Evolutionary conservation across 2,329 filamentous ascomycete species (phyloP).

Genomic region (Tolypocladium endophyticum): DNA sequence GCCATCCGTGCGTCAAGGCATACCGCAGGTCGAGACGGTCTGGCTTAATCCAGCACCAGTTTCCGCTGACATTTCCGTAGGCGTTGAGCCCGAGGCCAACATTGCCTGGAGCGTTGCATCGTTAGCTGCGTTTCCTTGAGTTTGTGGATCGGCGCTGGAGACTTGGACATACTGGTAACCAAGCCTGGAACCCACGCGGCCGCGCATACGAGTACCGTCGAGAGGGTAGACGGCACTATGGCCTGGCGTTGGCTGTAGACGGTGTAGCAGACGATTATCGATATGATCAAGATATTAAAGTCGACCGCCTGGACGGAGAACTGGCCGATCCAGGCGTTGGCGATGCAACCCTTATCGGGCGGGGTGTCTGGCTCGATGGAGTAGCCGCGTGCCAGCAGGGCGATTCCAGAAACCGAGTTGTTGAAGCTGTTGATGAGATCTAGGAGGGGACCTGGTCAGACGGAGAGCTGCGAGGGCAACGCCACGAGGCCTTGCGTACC

Average conservation of each 20-base stretch:
- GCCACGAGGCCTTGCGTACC: not conserved
- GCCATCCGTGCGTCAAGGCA: conserved; percentile 30
- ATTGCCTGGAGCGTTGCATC: not conserved
- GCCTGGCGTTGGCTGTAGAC: conserved; percentile 23
- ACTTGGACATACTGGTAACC: conserved; percentile 18
- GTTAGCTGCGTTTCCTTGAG: not conserved
- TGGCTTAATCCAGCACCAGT: conserved; percentile 34
- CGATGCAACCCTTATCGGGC: conserved; percentile 16
- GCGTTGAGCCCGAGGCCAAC: conserved; percentile 7
- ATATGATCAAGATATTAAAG: conserved; percentile 33
- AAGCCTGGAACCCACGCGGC: conserved; percentile 29
- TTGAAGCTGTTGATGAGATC: conserved; percentile 30
- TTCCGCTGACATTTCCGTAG: conserved; percentile 25
- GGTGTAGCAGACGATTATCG: conserved; percentile 29
- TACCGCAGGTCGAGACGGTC: conserved; percentile 24
- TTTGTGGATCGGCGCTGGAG: not conserved
- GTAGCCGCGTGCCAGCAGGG: conserved; percentile 19
- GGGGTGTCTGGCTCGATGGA: conserved; percentile 11
- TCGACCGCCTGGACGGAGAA: conserved; percentile 32
- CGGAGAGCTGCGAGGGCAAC: not conserved
- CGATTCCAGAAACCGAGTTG: conserved; percentile 29
- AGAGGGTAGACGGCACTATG: conserved; percentile 15
- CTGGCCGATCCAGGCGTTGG: conserved; percentile 34
- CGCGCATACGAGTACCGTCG: conserved; percentile 22
- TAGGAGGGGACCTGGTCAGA: conserved; percentile 5